A percentile compares a stretch with the other conserved stretches of the same genome.
Evolutionary conservation across 1,284 basidiomycete genomes (phyloP).

Genomic region (Sphagnurus paluster): DNA sequence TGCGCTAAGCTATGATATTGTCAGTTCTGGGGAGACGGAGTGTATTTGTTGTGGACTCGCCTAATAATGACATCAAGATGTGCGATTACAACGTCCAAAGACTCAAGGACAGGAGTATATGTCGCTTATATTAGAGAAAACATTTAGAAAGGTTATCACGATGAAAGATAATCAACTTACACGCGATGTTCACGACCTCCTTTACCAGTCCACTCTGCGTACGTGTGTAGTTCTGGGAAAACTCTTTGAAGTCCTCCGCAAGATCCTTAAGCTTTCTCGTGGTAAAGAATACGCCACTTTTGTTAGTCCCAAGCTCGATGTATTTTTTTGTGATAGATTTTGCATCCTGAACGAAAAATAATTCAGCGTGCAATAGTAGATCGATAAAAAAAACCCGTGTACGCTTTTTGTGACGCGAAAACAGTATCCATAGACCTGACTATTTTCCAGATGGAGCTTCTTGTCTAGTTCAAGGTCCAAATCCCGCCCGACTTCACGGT

Average conservation of each 20-base stretch:
- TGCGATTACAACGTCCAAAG: constrained; percentile 86
- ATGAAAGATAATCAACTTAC: constrained; percentile 45
- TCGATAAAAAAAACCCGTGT: constrained; percentile 27
- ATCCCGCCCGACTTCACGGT: constrained; percentile 70
- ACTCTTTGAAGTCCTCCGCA: constrained; percentile 75
- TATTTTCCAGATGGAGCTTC: constrained; percentile 96
- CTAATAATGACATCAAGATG: constrained; percentile 91
- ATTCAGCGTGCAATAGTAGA: not conserved
- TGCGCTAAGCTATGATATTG: constrained; percentile 14
- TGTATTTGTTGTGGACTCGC: constrained; percentile 40
- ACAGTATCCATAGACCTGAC: constrained; percentile 88
- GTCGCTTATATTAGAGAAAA: constrained; percentile 59
- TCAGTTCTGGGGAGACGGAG: constrained; percentile 2
- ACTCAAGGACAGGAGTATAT: constrained; percentile 89
- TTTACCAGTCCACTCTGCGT: constrained; percentile 87
- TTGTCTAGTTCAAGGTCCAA: constrained; percentile 90
- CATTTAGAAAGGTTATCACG: not conserved
- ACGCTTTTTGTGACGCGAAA: constrained; percentile 92
- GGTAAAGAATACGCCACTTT: constrained; percentile 92
- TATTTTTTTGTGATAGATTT: constrained; percentile 77
- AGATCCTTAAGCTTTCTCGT: constrained; percentile 76
- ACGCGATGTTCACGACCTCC: constrained; percentile 91
- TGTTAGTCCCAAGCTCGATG: constrained; percentile 84
- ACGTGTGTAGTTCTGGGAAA: constrained; percentile 69
- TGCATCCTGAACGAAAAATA: constrained; percentile 63